These are phyloP conservation scores for Neocucurbitaria cava DNA, from an alignment of 2,329 filamentous ascomycete species.

Conservation along the genomic window DNA sequence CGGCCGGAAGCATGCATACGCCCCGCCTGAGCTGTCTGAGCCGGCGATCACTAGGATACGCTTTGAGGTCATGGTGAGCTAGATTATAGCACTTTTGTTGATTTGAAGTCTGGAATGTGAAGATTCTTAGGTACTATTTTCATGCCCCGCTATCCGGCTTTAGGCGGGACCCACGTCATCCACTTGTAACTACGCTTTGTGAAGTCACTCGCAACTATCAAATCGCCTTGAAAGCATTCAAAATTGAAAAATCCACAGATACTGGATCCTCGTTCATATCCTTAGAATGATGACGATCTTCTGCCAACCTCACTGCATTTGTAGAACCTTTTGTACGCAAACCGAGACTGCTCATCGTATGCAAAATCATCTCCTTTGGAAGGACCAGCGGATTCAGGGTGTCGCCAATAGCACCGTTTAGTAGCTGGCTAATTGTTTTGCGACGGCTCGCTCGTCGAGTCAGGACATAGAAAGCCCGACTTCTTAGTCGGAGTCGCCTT, in stretches of 20 bases:
- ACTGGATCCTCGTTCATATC: neutral
- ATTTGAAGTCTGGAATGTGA: slow-evolving; percentile 7
- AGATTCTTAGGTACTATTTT: slow-evolving; percentile 14
- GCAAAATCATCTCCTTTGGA: neutral
- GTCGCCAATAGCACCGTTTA: neutral
- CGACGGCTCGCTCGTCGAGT: neutral
- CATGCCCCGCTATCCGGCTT: slow-evolving; percentile 33
- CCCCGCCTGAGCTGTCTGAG: slow-evolving; percentile 89
- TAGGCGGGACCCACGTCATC: slow-evolving; percentile 37
- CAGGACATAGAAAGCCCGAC: neutral
- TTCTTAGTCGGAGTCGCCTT: slow-evolving; percentile 53
- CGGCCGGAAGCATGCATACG: slow-evolving; percentile 61
- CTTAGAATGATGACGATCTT: neutral
- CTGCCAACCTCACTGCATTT: neutral
- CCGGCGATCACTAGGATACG: slow-evolving; percentile 83
- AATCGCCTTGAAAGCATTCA: neutral
- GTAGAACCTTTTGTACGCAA: neutral
- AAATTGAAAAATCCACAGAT: neutral
- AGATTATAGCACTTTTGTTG: neutral
- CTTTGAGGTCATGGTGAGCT: slow-evolving; percentile 40
- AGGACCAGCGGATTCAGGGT: neutral
- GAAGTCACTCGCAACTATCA: neutral
- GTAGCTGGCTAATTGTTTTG: neutral
- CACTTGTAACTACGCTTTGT: neutral
- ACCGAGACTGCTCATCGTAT: neutral